Conservation (phyloP, 2,329 filamentous ascomycete genomes). For the Endoconidiophora laricicola region DNA sequence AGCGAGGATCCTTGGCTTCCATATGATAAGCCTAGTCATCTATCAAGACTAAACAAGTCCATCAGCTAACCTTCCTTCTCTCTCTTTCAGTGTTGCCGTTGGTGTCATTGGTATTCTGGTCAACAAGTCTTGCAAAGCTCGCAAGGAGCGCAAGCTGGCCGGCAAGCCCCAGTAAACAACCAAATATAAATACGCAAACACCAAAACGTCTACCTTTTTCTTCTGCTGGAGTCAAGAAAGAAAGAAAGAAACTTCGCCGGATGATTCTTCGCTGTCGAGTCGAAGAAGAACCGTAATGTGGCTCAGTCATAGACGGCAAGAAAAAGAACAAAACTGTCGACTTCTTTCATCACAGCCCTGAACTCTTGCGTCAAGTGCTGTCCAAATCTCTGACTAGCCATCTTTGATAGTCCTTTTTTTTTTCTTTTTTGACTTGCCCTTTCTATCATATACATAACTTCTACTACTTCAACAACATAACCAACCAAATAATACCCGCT, state of each 20-base stretch:
- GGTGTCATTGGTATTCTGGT: slow-evolving; percentile 20
- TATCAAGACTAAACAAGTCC: background rate
- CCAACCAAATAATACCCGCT: too few species aligned
- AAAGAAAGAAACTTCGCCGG: background rate
- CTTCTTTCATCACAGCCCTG: background rate
- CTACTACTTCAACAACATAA: too few species aligned
- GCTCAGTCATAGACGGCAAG: background rate
- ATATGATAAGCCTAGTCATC: background rate
- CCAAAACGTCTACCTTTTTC: background rate
- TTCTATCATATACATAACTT: too few species aligned
- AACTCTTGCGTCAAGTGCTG: background rate
- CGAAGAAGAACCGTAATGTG: background rate
- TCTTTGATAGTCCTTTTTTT: background rate
- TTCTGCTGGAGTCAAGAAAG: background rate
- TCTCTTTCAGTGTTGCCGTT: slow-evolving; percentile 18
- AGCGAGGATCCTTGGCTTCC: background rate
- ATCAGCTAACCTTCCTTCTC: slow-evolving; percentile 13
- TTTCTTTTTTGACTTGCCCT: background rate
- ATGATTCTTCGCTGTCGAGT: too few species aligned
- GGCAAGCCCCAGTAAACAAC: slow-evolving; percentile 9
- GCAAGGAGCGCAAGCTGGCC: slow-evolving; percentile 20
- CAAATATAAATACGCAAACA: background rate
- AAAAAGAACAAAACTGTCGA: background rate
- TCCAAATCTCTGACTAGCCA: background rate
- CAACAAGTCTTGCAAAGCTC: slow-evolving; percentile 20